phyloP scores from a whole-genome alignment of 495 filamentous ascomycete species.

The Rusavskia elegans region DNA sequence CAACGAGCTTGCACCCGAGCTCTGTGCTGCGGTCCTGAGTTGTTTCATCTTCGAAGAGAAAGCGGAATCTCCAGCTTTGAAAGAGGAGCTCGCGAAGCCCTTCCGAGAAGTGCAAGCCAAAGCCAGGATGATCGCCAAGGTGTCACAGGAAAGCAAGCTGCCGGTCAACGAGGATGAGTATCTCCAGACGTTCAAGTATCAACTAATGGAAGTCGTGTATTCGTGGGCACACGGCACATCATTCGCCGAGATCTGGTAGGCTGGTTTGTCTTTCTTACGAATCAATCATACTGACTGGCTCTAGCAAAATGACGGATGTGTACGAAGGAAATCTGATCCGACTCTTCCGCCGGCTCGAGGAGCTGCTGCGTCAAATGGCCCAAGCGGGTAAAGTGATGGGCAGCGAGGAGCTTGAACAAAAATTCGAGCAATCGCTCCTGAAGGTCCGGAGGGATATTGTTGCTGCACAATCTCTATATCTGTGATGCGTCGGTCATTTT shows the following conservation, averaged over 20 bases:
- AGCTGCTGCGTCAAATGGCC: constrained; percentile 94
- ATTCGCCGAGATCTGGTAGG: constrained; percentile 92
- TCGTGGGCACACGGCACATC: constrained; percentile 85
- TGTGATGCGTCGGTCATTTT: background rate
- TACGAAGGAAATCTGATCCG: constrained; percentile 95
- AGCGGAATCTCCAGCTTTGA: constrained; percentile 47
- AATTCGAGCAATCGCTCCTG: constrained; percentile 66
- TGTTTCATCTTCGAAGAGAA: constrained; percentile 97
- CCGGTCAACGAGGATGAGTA: constrained; percentile 87
- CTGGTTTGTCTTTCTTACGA: constrained; percentile 3
- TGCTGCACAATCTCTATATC: constrained; percentile 80
- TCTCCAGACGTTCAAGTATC: constrained; percentile 67
- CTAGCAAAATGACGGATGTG: constrained; percentile 92
- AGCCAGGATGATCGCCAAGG: constrained; percentile 75
- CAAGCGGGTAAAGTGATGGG: constrained; percentile 96
- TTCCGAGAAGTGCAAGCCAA: constrained; percentile 72
- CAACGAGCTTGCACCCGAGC: constrained; percentile 80
- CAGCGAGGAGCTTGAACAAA: constrained; percentile 76
- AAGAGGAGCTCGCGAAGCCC: constrained; percentile 72
- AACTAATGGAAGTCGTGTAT: constrained; percentile 92
- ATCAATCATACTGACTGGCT: constrained; percentile 12
- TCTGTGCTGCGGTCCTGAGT: constrained; percentile 69
- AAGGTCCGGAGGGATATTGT: constrained; percentile 89
- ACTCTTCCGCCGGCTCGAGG: constrained; percentile 86
- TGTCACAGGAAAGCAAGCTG: constrained; percentile 85